Evolutionary conservation across 179 eudicot genomes (phyloP), one percentile per base, ranked within the genome.

Genomic region (Gypsophila paniculata): DNA sequence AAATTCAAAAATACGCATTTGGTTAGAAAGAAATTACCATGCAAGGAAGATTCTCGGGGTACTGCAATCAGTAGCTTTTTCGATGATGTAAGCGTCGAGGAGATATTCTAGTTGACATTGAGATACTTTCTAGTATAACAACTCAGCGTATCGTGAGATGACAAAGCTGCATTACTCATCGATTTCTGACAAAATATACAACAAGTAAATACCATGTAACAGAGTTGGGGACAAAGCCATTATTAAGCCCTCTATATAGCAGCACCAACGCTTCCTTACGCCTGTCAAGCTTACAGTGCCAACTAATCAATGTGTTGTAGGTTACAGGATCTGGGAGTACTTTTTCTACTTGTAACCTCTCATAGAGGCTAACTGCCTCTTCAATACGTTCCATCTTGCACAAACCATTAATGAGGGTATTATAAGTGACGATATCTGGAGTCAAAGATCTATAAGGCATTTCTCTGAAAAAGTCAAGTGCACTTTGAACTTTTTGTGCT

Each of bases 381-480:
- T 66, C 77, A 66, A 91, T 49, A 58, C 78, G 79, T 48, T 85
- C 83, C 72, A 57, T 83, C 79, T 79, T 92, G 80, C 98, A 92
- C 11, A 90, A 69, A 70, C 96, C 97, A 83, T 87, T 87, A 74
- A 95, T 88, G 68, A 95, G 81, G 76, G 72, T 84, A 72, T 92
- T 95, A 78, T 95, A 95, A 21, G 98, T 86, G 64, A 86, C 91
- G 74, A 90, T 79, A 76, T 95, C 99, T 15, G 98, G 98, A 66
- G 83, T 87, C 80, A 90, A 61, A 69, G 95, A 97, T 65, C 82
- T 78, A 75, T 85, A 63, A 66, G 86, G 71, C 88, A 90, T 87
- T 64, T 90, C 96, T 72, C 80, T 82, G 55, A 88, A 69, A 73
- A 88, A 81, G 73, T 88, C 96, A 38, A 87, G 82, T 10, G 96